These are phyloP conservation scores for Heterobasidion irregulare DNA, from an alignment of 1,284 basidiomycete species.

Conservation along the genomic window DNA sequence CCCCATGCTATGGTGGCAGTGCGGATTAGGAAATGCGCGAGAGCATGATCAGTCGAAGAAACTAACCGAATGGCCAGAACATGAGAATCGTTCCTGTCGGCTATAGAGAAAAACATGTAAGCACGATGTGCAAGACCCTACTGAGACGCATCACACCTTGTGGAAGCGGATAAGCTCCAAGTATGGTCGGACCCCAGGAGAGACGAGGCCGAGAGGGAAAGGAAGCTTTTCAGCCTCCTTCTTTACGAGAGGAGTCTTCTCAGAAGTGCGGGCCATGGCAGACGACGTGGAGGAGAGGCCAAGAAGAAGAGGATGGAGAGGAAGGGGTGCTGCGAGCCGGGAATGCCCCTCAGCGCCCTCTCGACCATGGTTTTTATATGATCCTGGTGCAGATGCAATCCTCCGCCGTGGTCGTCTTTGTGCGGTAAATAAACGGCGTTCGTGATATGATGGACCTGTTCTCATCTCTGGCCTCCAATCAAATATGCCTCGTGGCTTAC, in stretches of 20 bases:
- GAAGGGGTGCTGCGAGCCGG: too few relatives aligned
- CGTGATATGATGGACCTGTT: neutral
- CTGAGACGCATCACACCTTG: conserved; percentile 24
- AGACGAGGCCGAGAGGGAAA: conserved; percentile 12
- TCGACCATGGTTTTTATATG: neutral
- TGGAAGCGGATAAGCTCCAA: conserved; percentile 42
- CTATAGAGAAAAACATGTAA: conserved; percentile 16
- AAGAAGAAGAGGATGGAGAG: neutral
- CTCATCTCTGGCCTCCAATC: neutral
- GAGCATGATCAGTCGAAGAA: neutral
- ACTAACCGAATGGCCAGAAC: conserved; percentile 43
- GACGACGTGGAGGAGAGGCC: neutral
- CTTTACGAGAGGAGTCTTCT: neutral
- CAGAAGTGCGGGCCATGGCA: neutral
- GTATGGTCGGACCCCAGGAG: conserved; percentile 26
- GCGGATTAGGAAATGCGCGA: neutral
- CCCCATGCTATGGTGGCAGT: conserved; percentile 11
- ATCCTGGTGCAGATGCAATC: neutral
- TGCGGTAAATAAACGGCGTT: neutral
- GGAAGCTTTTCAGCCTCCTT: conserved; percentile 4
- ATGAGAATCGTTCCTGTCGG: conserved; percentile 42
- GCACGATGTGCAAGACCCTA: neutral
- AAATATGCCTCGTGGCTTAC: neutral
- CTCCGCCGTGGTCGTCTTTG: neutral
- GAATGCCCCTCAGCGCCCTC: neutral